Conservation (phyloP, 768 basidiomycete genomes). For the Russula sp. region DNA sequence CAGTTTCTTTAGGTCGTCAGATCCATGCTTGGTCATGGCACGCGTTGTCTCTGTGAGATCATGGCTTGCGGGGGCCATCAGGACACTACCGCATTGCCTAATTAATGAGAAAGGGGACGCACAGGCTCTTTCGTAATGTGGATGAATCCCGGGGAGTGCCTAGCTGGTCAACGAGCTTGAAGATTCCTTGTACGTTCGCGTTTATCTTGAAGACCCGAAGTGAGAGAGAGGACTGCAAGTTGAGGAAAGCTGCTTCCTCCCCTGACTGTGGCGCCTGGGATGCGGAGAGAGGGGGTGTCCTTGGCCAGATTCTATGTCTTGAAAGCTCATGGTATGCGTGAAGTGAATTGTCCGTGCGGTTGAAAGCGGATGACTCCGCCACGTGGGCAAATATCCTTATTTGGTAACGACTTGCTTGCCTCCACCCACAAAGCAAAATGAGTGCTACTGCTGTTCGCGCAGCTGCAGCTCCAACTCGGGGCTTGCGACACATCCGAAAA, state of each 20-base stretch:
- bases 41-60: slow-evolving; percentile 93
- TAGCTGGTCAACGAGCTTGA: slow-evolving; percentile 95
- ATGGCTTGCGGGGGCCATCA: slow-evolving; percentile 51
- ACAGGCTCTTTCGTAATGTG: slow-evolving; percentile 80
- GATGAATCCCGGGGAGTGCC: slow-evolving; percentile 82
- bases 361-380: not conserved
- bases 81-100: not conserved
- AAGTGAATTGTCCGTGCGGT: not conserved
- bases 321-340: slow-evolving; percentile 45
- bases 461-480: not conserved
- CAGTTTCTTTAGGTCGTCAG: slow-evolving; percentile 89
- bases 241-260: slow-evolving; percentile 73
- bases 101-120: slow-evolving; percentile 37
- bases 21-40: slow-evolving; percentile 91
- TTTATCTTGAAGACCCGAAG: slow-evolving; percentile 99
- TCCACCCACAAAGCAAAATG: not conserved
- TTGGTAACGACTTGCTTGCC: not conserved
- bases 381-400: slow-evolving; percentile 12
- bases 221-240: slow-evolving; percentile 74
- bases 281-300: slow-evolving; percentile 36
- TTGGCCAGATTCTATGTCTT: slow-evolving; percentile 49
- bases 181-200: slow-evolving; percentile 91
- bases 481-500: slow-evolving; percentile 19
- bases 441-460: slow-evolving; percentile 13
- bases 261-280: slow-evolving; percentile 39